Conservation (phyloP, 1,284 basidiomycete species). For the Cerrena zonata region DNA sequence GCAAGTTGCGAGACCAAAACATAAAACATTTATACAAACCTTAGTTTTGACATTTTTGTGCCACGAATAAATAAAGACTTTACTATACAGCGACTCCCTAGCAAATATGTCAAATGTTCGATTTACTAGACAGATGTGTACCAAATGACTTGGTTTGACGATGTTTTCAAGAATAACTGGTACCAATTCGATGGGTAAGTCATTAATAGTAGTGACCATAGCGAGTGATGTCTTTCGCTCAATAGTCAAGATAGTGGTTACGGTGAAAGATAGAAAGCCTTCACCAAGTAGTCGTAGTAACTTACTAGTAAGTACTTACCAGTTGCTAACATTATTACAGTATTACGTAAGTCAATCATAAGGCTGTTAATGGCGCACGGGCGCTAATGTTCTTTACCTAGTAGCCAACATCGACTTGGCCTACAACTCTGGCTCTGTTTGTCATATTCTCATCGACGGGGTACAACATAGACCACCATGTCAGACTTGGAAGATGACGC, state of each 20-base stretch:
- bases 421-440: neutral
- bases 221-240: neutral
- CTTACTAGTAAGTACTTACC: no score
- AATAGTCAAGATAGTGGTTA: neutral
- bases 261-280: no score
- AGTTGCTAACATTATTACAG: no score
- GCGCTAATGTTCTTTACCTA: no score
- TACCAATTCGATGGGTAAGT: slow-evolving; percentile 59
- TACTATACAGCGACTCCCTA: slow-evolving; percentile 45
- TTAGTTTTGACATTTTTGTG: slow-evolving; percentile 54
- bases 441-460: neutral
- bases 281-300: no score
- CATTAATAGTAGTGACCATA: slow-evolving; percentile 36
- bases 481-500: slow-evolving; percentile 48
- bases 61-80: slow-evolving; percentile 60
- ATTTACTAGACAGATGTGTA: slow-evolving; percentile 49
- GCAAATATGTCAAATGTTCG: slow-evolving; percentile 46
- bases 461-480: no score
- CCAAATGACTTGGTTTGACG: slow-evolving; percentile 46
- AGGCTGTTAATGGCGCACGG: no score
- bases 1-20: neutral
- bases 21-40: slow-evolving; percentile 33
- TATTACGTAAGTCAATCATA: no score
- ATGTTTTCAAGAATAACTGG: slow-evolving; percentile 47
- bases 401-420: neutral